Base-by-base conservation (phyloP, 345 rosid species). In the Aquilaria malaccensis region DNA sequence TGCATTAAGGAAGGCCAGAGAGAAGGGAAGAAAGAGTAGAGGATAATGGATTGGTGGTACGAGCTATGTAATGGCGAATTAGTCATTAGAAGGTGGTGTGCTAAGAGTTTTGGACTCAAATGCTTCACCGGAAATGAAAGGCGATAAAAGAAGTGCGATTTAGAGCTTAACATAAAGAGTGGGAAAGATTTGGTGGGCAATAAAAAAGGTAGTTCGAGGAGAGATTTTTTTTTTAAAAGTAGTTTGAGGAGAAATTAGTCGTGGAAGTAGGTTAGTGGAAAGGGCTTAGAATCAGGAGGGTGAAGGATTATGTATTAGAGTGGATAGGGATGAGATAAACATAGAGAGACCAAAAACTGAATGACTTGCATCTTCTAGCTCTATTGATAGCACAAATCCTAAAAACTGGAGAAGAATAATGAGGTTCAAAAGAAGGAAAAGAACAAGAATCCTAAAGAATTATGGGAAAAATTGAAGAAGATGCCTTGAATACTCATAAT, bases 271-370 rank as follows among this genome's bases (percentile, higher is more conserved):
- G 89, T 83, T 61, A 78, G 68, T 59, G 85, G 76, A 61, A 82
- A 76, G 30, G 85, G 74, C 30, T 61, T 73, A 33, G 89, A 78
- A 58, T 74, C 89, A 22, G 94, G 87, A 74, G 83, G 60, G 83
- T 85, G 47, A 87, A 87, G 60, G 95, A 87, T 67, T 87, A 85
- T 33, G 87, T 85, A 43, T 78, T 81, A 87, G 91, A 87, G 51
- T 87, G 91, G 95, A 87, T 83, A 69, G 95, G 91, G 37, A 81
- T 58, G 88, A 83, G 77, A 85, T 87, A 61, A 84, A 77, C 59
- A 87, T 81, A 70, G 95, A 84, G 56, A 79, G 79, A 65, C 84
- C 91, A 12, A 74, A 69, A 45, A 76, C 58, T 37, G 77, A 70
- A 65, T 78, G 86, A 81, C 60, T 66, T 55, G 78, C 73, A 2